A percentile compares a stretch with the other conserved stretches of the same genome.
phyloP scores from a whole-genome alignment of 768 basidiomycete species.

The Tulasnella sp. region DNA sequence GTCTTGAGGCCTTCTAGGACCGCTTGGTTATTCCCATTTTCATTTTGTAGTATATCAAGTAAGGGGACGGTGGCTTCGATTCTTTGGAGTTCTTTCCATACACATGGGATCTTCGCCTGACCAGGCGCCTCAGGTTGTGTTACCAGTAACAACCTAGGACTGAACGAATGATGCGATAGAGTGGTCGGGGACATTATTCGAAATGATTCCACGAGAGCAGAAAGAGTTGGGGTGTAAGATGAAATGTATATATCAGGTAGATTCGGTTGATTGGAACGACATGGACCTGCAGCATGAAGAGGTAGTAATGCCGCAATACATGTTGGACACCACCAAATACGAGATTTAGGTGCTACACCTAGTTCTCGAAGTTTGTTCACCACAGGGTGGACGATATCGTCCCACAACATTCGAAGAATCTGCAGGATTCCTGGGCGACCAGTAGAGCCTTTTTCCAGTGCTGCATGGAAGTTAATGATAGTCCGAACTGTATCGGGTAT shows the following conservation, averaged over 20 bases:
- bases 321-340: neutral
- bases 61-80: neutral
- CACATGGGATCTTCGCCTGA: neutral
- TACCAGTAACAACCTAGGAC: neutral
- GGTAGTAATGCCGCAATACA: neutral
- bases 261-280: neutral
- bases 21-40: neutral
- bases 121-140: neutral
- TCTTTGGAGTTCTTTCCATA: neutral
- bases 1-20: neutral
- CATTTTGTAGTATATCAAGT: neutral
- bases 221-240: neutral
- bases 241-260: neutral
- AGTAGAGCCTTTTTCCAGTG: neutral
- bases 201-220: neutral
- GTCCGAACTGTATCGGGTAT: neutral
- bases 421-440: neutral
- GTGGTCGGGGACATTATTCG: neutral
- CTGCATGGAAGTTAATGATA: neutral
- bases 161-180: neutral
- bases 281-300: conserved; percentile 1
- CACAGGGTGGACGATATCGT: neutral
- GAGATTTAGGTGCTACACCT: neutral
- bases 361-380: neutral
- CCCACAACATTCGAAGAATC: neutral